Conservation (phyloP, 148 eudicot genomes). For the Cornus kousa region DNA sequence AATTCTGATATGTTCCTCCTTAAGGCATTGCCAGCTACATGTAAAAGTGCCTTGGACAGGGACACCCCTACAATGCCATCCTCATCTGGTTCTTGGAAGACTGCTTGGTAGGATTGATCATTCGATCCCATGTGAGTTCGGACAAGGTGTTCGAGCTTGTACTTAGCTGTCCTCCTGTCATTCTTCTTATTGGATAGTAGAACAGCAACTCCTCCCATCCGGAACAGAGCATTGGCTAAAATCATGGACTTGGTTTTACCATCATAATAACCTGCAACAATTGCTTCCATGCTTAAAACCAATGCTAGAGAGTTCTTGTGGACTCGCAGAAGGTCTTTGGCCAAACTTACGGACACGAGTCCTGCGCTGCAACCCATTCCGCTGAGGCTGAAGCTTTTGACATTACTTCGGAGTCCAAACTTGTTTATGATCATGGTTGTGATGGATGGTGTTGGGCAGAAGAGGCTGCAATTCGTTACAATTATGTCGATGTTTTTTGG, state of each 20-base stretch:
- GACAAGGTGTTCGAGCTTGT: constrained; percentile 31
- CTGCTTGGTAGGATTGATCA: constrained; percentile 39
- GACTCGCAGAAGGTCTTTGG: constrained; percentile 35
- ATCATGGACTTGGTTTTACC: constrained; percentile 39
- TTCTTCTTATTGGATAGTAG: constrained; percentile 30
- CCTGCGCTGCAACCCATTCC: constrained; percentile 57
- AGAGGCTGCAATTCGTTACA: constrained; percentile 43
- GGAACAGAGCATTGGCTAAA: constrained; percentile 33
- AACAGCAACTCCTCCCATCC: constrained; percentile 44
- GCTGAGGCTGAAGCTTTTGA: constrained; percentile 28
- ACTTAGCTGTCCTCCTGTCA: constrained; percentile 29
- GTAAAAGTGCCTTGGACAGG: constrained; percentile 29
- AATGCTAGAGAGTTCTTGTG: constrained; percentile 35
- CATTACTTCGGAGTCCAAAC: constrained; percentile 33
- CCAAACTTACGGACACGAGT: constrained; percentile 33
- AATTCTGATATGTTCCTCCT: constrained; percentile 29
- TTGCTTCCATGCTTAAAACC: constrained; percentile 46
- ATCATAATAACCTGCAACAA: constrained; percentile 26
- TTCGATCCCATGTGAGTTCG: constrained; percentile 36
- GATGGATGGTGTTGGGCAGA: constrained; percentile 45
- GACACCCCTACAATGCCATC: constrained; percentile 28
- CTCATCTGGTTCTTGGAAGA: constrained; percentile 31
- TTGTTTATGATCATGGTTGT: constrained; percentile 35
- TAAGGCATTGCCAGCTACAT: constrained; percentile 24
- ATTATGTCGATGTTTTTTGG: constrained; percentile 40